Evolutionary conservation across 768 basidiomycete genomes (phyloP), one percentile per base, ranked within the genome.

Genomic region (Glaciozyma martinii): DNA sequence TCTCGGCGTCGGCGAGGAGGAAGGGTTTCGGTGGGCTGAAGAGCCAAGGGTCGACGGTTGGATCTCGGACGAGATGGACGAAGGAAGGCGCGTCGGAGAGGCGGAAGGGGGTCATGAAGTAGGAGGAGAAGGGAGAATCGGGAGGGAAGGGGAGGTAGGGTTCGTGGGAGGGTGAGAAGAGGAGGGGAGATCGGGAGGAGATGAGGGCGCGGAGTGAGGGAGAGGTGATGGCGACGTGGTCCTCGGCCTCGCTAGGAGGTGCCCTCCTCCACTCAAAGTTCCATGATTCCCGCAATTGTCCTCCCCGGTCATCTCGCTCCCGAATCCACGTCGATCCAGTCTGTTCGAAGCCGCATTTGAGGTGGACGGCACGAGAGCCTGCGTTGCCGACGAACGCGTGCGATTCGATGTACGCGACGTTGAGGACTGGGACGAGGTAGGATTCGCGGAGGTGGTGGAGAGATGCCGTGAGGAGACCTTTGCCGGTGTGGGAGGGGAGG

Each of bases 341-440:
- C 21, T 33, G 23, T 9, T 21, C 18, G 55, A 56, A 56, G 2
- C 55, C 55, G 23, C 33, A 23, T 25, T 56, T 58, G 8, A 25
- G 25, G 29, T 58, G 56, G n/a, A 58, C 42, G 15, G 23, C 25
- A 1, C 43, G 25, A n/a, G 42, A 44, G 12, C 56, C 56, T 1
- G 18, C 40, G 33, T 58, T 58, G 27, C 56, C 56, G 42, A 58
- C 56, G 27, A 58, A 58, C 27, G 56, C 56, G 42, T 30, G 44
- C 6, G 56, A 58, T 18, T 27, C n/a, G 42, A 58, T 58, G 25
- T 40, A 19, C 1, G 19, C 25, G 15, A 58, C 56, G 56, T 58
- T 44, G 42, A 58, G 56, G 49, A 50, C 13, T 10, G 56, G 56
- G 42, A 58, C 43, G 18, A 58, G 40, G 42, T 44, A 58, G 56